Conservation (phyloP, 1,284 basidiomycete species). For the Heterobasidion occidentale region DNA sequence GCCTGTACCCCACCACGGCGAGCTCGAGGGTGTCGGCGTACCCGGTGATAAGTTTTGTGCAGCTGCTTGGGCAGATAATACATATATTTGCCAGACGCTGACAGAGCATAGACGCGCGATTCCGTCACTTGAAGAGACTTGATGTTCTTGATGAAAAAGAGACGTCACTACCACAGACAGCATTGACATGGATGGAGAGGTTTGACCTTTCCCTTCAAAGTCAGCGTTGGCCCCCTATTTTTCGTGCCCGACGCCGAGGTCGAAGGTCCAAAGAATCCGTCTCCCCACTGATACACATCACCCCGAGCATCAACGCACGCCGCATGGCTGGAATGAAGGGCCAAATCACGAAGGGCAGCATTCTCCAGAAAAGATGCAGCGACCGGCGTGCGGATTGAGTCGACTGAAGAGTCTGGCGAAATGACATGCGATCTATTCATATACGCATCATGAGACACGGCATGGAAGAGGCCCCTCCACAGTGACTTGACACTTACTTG, state of each 20-base stretch:
- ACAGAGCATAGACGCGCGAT: slow-evolving; percentile 63
- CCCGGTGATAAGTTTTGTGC: slow-evolving; percentile 35
- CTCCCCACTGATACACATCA: slow-evolving; percentile 87
- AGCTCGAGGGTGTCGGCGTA: slow-evolving; percentile 30
- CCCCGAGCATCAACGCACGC: slow-evolving; percentile 83
- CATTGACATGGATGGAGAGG: background rate
- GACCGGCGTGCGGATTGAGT: slow-evolving; percentile 39
- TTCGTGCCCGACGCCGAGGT: slow-evolving; percentile 14
- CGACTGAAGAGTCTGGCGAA: slow-evolving; percentile 27
- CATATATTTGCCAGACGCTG: slow-evolving; percentile 64
- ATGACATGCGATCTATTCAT: slow-evolving; percentile 37
- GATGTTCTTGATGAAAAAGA: slow-evolving; percentile 50
- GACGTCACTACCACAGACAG: background rate
- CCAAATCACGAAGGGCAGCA: slow-evolving; percentile 71
- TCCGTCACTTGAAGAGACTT: slow-evolving; percentile 49
- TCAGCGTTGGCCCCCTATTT: slow-evolving; percentile 32
- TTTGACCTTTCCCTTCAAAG: slow-evolving; percentile 66
- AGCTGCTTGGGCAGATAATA: slow-evolving; percentile 44
- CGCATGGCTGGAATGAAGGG: slow-evolving; percentile 66
- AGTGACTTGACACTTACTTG: slow-evolving; percentile 25
- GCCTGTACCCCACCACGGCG: slow-evolving; percentile 45
- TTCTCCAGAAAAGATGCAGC: slow-evolving; percentile 49
- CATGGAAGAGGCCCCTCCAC: background rate
- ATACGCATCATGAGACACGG: background rate
- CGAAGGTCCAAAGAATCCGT: slow-evolving; percentile 43